These are phyloP conservation scores for Emydomyces testavorans DNA, from an alignment of 2,329 filamentous ascomycete species.

Conservation along the genomic window DNA sequence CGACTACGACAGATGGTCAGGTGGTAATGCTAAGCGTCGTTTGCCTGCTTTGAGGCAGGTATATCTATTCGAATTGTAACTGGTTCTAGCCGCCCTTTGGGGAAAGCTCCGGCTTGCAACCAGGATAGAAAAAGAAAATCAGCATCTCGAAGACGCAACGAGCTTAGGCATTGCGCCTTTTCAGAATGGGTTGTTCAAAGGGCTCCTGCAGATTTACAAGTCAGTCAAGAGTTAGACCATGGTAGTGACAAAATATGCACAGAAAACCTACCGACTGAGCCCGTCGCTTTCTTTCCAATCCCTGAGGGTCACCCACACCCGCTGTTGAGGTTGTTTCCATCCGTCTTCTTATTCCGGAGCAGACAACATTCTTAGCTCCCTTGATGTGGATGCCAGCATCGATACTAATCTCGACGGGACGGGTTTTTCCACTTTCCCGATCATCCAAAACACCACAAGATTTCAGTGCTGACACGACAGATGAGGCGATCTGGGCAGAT, in stretches of 20 bases:
- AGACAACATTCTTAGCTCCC: constrained; percentile 23
- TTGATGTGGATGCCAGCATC: constrained; percentile 24
- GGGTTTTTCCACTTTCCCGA: constrained; percentile 12
- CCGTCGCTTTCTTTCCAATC: constrained; percentile 9
- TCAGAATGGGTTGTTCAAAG: neutral
- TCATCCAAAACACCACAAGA: constrained; percentile 15
- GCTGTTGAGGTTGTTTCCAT: neutral
- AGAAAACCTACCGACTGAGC: constrained; percentile 14
- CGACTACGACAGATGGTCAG: no score
- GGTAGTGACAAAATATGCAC: neutral
- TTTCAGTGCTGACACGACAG: constrained; percentile 20
- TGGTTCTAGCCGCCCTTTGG: neutral
- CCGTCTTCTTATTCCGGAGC: constrained; percentile 13
- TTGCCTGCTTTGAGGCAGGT: no score
- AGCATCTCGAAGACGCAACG: neutral
- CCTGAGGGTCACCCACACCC: neutral
- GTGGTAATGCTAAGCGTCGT: no score
- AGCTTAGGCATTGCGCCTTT: neutral
- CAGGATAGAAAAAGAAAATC: neutral
- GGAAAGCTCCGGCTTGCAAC: neutral
- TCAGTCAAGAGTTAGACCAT: neutral
- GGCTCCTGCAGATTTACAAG: constrained; percentile 2
- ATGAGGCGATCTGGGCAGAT: constrained; percentile 21
- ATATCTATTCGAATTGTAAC: no score
- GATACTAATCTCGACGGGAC: constrained; percentile 21